phyloP scores from a whole-genome alignment of 345 rosid species.

The Aquilaria yunnanensis region DNA sequence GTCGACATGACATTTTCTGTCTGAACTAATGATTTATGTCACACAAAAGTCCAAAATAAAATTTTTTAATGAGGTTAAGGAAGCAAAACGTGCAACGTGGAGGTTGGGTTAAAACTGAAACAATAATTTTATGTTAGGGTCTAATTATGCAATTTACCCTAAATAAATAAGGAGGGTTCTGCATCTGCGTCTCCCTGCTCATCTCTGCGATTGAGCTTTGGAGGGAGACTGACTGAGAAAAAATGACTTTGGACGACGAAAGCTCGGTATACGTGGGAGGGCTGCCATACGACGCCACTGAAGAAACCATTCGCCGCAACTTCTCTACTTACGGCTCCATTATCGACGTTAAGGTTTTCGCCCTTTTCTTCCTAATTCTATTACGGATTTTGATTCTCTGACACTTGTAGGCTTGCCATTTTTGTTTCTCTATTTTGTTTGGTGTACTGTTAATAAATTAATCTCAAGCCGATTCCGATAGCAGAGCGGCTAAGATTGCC shows the following conservation, averaged over 20 bases:
- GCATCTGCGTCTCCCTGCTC: neutral
- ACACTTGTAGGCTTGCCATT: conserved; percentile 5
- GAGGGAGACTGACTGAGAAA: neutral
- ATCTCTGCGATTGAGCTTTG: neutral
- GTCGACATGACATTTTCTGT: no score
- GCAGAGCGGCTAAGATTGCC: no score
- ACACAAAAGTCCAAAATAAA: no score
- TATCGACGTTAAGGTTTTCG: conserved; percentile 61
- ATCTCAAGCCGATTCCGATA: no score
- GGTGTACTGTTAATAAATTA: no score
- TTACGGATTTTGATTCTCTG: neutral
- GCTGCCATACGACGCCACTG: conserved; percentile 65
- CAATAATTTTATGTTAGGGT: no score
- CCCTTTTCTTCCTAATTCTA: neutral
- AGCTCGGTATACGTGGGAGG: conserved; percentile 92
- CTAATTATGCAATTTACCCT: no score
- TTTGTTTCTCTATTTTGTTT: neutral
- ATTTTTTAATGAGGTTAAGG: no score
- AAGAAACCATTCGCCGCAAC: conserved; percentile 53
- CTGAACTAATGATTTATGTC: no score
- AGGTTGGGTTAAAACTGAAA: no score
- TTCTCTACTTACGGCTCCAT: conserved; percentile 65
- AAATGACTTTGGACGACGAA: conserved; percentile 80
- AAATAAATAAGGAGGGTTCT: no score
- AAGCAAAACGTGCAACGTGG: no score